Evolutionary conservation across 257 asterid genomes (phyloP).

Genomic region (Perilla frutescens): DNA sequence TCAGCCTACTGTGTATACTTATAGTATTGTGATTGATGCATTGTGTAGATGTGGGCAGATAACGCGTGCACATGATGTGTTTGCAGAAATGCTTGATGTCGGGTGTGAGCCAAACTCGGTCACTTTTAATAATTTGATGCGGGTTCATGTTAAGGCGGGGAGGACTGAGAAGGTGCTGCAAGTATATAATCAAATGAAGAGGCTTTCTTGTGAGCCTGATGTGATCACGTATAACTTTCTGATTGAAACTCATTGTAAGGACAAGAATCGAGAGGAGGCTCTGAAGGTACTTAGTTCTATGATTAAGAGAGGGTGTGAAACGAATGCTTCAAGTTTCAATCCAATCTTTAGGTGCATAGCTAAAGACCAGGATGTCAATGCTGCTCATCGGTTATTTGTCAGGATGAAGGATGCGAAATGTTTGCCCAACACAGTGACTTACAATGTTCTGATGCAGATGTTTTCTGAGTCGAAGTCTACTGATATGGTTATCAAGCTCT

Average conservation of each 20-base stretch:
- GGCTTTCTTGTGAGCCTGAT: constrained; percentile 72
- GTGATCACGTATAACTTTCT: constrained; percentile 77
- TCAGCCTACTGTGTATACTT: constrained; percentile 75
- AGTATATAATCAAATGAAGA: constrained; percentile 89
- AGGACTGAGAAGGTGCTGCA: constrained; percentile 86
- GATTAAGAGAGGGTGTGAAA: constrained; percentile 69
- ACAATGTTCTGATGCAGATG: constrained; percentile 86
- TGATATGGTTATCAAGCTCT: constrained; percentile 87
- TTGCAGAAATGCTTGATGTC: constrained; percentile 79
- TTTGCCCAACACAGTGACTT: constrained; percentile 71
- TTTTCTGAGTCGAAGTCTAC: constrained; percentile 71
- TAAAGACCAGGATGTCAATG: constrained; percentile 70
- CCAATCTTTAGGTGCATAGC: constrained; percentile 83
- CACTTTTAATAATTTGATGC: constrained; percentile 83
- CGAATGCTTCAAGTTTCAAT: constrained; percentile 68
- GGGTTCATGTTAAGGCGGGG: constrained; percentile 92
- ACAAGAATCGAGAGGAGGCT: constrained; percentile 76
- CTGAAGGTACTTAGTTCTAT: constrained; percentile 69
- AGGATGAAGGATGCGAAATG: constrained; percentile 80
- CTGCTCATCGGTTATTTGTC: constrained; percentile 69
- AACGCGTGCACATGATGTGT: constrained; percentile 90
- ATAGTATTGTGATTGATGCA: constrained; percentile 82
- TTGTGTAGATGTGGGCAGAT: constrained; percentile 88
- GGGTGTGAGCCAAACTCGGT: constrained; percentile 77
- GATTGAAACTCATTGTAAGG: constrained; percentile 82